Conservation (phyloP, 176 grass and related monocot species). For the Aegilops umbellulata region DNA sequence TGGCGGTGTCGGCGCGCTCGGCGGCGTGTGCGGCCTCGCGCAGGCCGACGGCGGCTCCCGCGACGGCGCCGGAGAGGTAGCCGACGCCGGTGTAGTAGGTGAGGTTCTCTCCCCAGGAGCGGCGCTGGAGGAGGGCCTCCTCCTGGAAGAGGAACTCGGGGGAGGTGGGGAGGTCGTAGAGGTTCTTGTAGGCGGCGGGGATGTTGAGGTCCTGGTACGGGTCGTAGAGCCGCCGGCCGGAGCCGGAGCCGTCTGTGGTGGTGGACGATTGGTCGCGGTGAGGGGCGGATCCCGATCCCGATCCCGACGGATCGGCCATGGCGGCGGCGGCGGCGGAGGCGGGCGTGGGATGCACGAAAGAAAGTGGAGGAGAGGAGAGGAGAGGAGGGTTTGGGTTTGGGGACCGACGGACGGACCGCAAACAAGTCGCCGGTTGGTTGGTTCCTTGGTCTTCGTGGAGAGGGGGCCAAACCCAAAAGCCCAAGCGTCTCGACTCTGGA, state of each 20-base stretch:
- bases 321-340: constrained; percentile 4
- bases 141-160: constrained; percentile 98
- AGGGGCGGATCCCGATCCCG: background rate
- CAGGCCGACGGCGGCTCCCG: constrained; percentile 61
- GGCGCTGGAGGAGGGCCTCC: constrained; percentile 75
- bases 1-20: constrained; percentile 62
- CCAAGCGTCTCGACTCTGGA: background rate
- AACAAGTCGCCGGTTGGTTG: no score
- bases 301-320: constrained; percentile 61
- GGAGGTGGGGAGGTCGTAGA: constrained; percentile 92
- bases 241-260: constrained; percentile 13
- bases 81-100: constrained; percentile 90
- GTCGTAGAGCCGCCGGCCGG: constrained; percentile 54
- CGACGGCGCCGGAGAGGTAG: constrained; percentile 70
- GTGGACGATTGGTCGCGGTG: constrained; percentile 33
- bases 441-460: no score
- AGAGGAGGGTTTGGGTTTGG: constrained; percentile 19
- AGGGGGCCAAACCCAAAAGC: no score
- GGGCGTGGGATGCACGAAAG: constrained; percentile 36
- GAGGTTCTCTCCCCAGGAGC: constrained; percentile 98
- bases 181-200: constrained; percentile 65
- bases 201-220: constrained; percentile 80
- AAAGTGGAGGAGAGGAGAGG: background rate
- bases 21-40: constrained; percentile 51
- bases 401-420: no score